phyloP scores from a whole-genome alignment of 352 stramenopile genomes.

The Globisporangium perplexum region DNA sequence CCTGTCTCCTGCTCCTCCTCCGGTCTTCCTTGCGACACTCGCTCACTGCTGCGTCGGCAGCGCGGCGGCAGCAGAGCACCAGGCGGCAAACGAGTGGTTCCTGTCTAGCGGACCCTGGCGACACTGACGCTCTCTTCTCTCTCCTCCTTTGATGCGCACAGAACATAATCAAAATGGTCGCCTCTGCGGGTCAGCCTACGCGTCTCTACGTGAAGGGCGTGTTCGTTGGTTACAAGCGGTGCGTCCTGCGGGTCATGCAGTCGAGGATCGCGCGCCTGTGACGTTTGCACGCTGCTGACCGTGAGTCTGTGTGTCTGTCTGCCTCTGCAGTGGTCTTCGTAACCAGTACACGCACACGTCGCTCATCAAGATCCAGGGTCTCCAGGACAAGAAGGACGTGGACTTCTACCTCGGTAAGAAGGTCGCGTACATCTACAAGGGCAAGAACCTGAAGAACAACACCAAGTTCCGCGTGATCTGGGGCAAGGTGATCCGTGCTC shows the following conservation, averaged over 20 bases:
- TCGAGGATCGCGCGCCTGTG: neutral
- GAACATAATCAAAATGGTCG: conserved; percentile 88
- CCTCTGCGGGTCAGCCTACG: conserved; percentile 89
- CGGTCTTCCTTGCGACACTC: neutral
- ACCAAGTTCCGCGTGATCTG: conserved; percentile 99
- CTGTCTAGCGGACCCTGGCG: no score
- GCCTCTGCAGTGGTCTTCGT: conserved; percentile 73
- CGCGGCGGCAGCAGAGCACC: neutral
- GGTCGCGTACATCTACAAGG: conserved; percentile 99
- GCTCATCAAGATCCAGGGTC: conserved; percentile 99
- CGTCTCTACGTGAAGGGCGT: conserved; percentile 98
- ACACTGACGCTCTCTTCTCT: neutral
- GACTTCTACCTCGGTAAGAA: conserved; percentile 99
- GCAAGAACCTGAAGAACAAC: conserved; percentile 91
- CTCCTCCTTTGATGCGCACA: conserved; percentile 18
- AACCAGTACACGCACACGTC: conserved; percentile 98
- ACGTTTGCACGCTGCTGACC: neutral
- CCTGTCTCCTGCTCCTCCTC: neutral
- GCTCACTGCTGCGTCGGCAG: neutral
- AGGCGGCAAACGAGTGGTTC: no score
- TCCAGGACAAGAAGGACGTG: conserved; percentile 97
- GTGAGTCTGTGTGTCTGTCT: neutral
- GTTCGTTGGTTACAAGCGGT: conserved; percentile 98
- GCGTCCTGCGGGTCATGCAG: conserved; percentile 1
- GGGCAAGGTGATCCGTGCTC: conserved; percentile 96